A percentile compares a stretch with the other conserved stretches of the same genome.
These are phyloP conservation scores for Candida sojae DNA, from an alignment of 1,139 yeast species.

Conservation along the genomic window DNA sequence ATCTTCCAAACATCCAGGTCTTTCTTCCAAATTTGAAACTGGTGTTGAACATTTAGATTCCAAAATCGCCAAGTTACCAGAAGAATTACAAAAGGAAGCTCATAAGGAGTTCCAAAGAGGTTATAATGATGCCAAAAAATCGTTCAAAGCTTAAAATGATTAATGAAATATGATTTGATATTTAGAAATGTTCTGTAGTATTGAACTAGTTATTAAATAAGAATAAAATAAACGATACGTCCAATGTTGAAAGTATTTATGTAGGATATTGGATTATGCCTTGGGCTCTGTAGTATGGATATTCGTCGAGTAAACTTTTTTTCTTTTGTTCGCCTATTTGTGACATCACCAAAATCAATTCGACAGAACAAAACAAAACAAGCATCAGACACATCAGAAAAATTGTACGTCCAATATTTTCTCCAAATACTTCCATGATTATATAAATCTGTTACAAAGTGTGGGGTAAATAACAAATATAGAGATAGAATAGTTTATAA, in stretches of 20 bases:
- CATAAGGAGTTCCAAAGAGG: constrained; percentile 37
- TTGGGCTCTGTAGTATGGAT: too few relatives aligned
- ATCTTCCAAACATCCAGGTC: constrained; percentile 3
- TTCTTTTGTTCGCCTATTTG: too few relatives aligned
- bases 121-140: constrained; percentile 31
- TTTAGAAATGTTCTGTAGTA: background rate
- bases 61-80: constrained; percentile 33
- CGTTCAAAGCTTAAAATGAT: constrained; percentile 1
- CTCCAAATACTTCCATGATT: too few relatives aligned
- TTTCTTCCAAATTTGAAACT: constrained; percentile 2
- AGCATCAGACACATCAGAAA: background rate
- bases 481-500: constrained; percentile 14
- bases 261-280: too few relatives aligned
- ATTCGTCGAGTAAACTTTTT: too few relatives aligned
- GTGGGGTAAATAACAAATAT: background rate
- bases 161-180: background rate
- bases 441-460: too few relatives aligned
- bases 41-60: constrained; percentile 21
- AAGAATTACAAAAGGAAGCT: constrained; percentile 33
- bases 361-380: background rate
- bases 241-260: too few relatives aligned
- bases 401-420: background rate
- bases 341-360: too few relatives aligned
- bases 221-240: background rate
- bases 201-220: background rate